Conservation (phyloP, 2,329 filamentous ascomycete species). For the Gaeumannomyces tritici region DNA sequence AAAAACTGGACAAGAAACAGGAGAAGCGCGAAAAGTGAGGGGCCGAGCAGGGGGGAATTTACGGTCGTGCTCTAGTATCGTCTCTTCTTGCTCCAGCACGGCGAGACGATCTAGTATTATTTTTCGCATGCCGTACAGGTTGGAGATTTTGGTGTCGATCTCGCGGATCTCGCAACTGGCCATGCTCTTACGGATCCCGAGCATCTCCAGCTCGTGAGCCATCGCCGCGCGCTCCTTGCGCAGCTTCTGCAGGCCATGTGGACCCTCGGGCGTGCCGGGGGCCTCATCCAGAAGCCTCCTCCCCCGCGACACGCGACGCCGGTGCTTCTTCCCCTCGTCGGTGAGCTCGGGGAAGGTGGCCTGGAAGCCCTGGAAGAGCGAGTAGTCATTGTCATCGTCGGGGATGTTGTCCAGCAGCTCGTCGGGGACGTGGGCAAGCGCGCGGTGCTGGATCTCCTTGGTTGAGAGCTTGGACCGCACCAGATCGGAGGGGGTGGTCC, state of each 20-base stretch:
- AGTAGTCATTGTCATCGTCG: constrained; percentile 77
- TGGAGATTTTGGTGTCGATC: constrained; percentile 93
- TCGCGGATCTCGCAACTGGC: constrained; percentile 91
- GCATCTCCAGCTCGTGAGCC: constrained; percentile 81
- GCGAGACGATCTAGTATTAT: constrained; percentile 85
- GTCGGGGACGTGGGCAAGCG: constrained; percentile 79
- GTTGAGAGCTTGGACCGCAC: constrained; percentile 87
- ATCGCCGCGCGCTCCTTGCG: constrained; percentile 72
- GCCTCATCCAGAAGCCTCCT: constrained; percentile 66
- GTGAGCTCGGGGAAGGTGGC: constrained; percentile 67
- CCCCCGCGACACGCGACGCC: constrained; percentile 61
- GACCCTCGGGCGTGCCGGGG: constrained; percentile 38
- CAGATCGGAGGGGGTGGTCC: constrained; percentile 86
- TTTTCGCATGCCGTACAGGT: constrained; percentile 83
- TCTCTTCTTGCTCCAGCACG: constrained; percentile 81
- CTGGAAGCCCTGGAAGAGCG: constrained; percentile 92
- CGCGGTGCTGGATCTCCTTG: constrained; percentile 87
- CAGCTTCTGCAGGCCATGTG: constrained; percentile 61
- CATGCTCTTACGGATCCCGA: constrained; percentile 93
- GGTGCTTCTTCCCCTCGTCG: constrained; percentile 62
- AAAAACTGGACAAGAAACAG: background rate
- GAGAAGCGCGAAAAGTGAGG: background rate
- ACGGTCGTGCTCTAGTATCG: constrained; percentile 82
- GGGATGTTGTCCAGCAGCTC: constrained; percentile 85
- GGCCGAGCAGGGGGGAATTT: constrained; percentile 23